Evolutionary conservation across 331 rosid genomes (phyloP), one percentile per base, ranked within the genome.

Genomic region (Spiraea crenata): DNA sequence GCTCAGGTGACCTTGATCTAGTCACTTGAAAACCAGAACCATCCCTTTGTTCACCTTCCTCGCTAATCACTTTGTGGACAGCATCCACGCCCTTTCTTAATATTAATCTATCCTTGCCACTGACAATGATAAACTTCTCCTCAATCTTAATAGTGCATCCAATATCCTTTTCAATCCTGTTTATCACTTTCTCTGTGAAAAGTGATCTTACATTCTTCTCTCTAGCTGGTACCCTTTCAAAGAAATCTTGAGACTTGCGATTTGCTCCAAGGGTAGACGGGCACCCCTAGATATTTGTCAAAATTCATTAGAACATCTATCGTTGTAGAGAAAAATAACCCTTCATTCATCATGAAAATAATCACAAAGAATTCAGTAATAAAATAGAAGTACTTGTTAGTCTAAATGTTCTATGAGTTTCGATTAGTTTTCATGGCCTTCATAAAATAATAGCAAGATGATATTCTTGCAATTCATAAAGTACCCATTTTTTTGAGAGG

Each of bases 251-350:
- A 78, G 96, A 84, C 86, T 86, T 95, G 69, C 97, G 92, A 75
- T 85, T 91, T 52, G 96, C 95, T 83, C 99, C 99, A 70, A 95
- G 95, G 11, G 99, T 95, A 69, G 99, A 83, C 14, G 99, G 99
- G 72, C 99, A 95, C 25, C 99, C 99, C 99, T 95, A 71, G 15
- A 73, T 46, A 76, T 40, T 65, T 57, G 67, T 54, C 75, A 77
- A 63, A 72, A 71, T 56, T 44, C 34, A 34, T 37, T 15, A 57
- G 65, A 59, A 59, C 38, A 52, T 48, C 39, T 15, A 57, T 70
- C 65, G 57, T 70, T 56, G 57, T 46, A 80, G 66, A 56, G 35
- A 69, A 72, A 65, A 41, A 31, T 19, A 10, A 77, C 31, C 20
- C 44, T 71, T 34, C 42, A 60, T 13, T 67, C 55, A 7, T 12